Evolutionary conservation across 1,139 yeast genomes (phyloP).

Genomic region (Suhomyces bribrorum): DNA sequence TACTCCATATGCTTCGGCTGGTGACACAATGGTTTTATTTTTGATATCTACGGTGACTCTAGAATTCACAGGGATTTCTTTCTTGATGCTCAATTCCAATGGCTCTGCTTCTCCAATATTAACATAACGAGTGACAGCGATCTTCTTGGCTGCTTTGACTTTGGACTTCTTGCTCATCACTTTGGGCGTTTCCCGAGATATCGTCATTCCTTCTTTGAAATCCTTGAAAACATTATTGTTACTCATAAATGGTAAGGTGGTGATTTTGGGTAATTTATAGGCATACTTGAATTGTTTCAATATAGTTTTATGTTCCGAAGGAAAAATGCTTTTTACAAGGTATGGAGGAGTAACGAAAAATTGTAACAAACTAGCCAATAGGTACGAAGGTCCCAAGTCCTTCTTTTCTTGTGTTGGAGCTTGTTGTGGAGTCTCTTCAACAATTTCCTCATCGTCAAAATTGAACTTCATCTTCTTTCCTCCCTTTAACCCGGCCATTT

Average conservation of each 20-base stretch:
- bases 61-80: constrained; percentile 73
- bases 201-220: constrained; percentile 70
- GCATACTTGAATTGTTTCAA: constrained; percentile 61
- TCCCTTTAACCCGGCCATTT: constrained; percentile 28
- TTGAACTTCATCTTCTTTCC: constrained; percentile 39
- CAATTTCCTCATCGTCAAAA: constrained; percentile 31
- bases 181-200: constrained; percentile 52
- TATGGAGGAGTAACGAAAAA: constrained; percentile 88
- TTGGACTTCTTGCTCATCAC: constrained; percentile 36
- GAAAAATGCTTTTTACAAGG: constrained; percentile 63
- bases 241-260: constrained; percentile 73
- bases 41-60: constrained; percentile 78
- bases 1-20: constrained; percentile 67
- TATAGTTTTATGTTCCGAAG: constrained; percentile 27
- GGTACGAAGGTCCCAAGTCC: constrained; percentile 39
- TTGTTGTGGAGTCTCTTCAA: constrained; percentile 7
- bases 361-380: constrained; percentile 73
- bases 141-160: constrained; percentile 49
- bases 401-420: constrained; percentile 21
- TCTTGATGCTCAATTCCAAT: constrained; percentile 53
- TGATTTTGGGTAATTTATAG: constrained; percentile 64
- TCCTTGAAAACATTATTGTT: constrained; percentile 39
- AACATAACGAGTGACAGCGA: constrained; percentile 66
- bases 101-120: constrained; percentile 67
- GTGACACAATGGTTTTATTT: constrained; percentile 65